Evolutionary conservation across 2,329 filamentous ascomycete genomes (phyloP), one percentile per base, ranked within the genome.

Genomic region (Colletotrichum melonis): DNA sequence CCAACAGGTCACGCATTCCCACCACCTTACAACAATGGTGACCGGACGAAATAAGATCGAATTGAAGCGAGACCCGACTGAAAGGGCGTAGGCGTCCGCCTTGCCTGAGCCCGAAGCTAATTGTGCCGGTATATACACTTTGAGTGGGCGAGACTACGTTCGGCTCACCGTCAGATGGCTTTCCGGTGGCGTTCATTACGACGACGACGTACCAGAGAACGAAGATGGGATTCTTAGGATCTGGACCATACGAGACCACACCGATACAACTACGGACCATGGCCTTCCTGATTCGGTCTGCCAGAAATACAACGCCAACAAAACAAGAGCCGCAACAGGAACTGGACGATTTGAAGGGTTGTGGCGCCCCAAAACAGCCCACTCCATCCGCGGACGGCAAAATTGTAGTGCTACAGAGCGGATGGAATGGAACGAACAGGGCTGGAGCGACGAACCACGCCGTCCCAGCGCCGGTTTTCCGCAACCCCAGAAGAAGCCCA

Each of bases 161-260:
- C 71, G 71, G 71, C 67, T 73, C 67, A 69, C 67, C 67, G 71
- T 73, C 71, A 73, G 67, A 73, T 73, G 67, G 60, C 67, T 52
- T 70, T 73, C 71, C 71, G 71, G 71, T 73, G 71, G 71, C 71
- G 71, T 42, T 55, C 57, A 73, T 73, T 73, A 73, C 71, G 71
- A 73, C 70, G 70, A 73, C 71, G 32, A 58, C 32, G 66, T 60
- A 63, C 71, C 60, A 65, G 58, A 65, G 63, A 28, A 49, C 22
- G 59, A 63, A 70, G 32, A 62, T 70, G 67, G 67, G 67, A 71
- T 70, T 62, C 63, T 28, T 58, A 30, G 22, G 19, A 55, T 67
- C 67, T 63, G 63, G 55, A 30, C 28, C 46, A 73, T 62, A 73
- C 71, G 67, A 73, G 71, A 73, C 42, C 67, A 55, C 67, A 42